A percentile compares a stretch with the other conserved stretches of the same genome.
Conservation (phyloP, 208 protist species). For the Crithidia fasciculata region DNA sequence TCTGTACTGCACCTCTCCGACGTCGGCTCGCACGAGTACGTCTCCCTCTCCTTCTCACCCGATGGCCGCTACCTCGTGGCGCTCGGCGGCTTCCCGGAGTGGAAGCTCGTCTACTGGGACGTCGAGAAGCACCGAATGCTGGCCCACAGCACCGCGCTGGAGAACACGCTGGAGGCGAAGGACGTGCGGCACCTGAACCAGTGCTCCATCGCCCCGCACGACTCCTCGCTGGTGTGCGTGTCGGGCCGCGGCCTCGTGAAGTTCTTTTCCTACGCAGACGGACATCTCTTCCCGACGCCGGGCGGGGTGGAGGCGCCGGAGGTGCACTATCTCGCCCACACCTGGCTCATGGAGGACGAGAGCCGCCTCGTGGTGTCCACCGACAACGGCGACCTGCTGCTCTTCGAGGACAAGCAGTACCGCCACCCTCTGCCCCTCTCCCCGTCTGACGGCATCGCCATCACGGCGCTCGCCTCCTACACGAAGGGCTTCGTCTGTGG, state of each 20-base stretch:
- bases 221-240: conserved; percentile 91
- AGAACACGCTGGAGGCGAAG: conserved; percentile 44
- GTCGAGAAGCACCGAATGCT: conserved; percentile 91
- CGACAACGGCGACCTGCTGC: conserved; percentile 93
- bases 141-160: conserved; percentile 58
- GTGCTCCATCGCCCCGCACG: conserved; percentile 91
- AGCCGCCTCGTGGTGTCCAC: conserved; percentile 92
- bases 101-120: conserved; percentile 93
- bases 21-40: conserved; percentile 84
- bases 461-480: conserved; percentile 85
- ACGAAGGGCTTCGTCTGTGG: conserved; percentile 96
- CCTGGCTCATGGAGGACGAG: conserved; percentile 91
- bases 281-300: conserved; percentile 63
- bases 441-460: conserved; percentile 90
- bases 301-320: conserved; percentile 73
- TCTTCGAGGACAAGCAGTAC: conserved; percentile 93
- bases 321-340: conserved; percentile 92
- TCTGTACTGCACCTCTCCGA: conserved; percentile 85
- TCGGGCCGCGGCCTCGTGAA: conserved; percentile 89
- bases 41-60: conserved; percentile 91
- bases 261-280: conserved; percentile 89
- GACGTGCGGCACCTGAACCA: conserved; percentile 83
- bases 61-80: conserved; percentile 89
- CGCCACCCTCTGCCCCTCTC: conserved; percentile 84
- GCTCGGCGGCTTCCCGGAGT: conserved; percentile 92